Evolutionary conservation across 306 rosid species (phyloP), one percentile per base, ranked within the genome.

Genomic region (Castanea mollissima): DNA sequence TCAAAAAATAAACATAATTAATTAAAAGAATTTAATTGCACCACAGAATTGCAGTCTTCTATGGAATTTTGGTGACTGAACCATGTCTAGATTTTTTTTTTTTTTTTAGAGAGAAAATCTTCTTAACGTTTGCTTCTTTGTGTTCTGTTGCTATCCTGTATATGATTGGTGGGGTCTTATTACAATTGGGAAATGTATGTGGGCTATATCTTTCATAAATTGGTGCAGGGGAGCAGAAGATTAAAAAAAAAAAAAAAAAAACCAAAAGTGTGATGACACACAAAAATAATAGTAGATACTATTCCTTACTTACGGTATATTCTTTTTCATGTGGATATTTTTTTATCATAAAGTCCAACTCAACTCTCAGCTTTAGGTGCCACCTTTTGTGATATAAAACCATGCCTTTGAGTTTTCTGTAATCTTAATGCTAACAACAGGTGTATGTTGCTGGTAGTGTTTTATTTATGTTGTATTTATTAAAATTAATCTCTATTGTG

Each of bases 401-500:
- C 11, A 19, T 49, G 54, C 1, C 5, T 68, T 38, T 1, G 4
- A n/a, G 35, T 68, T 12, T 34, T 34, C 6, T 69, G 20, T 72
- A 27, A 51, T 74, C 21, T 32, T 71, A 27, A 10, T 32, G 69
- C 76, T 62, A 41, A 41, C 46, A 56, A 49, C 18, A 60, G 32
- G 69, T 68, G 56, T 7, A 8, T 55, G 34, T 73, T 75, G 64
- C 46, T 19, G 38, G 73, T 78, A 58, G 11, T 67, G 3, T 11
- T 41, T 41, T 41, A 41, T 41, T 60, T 72, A 32, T 69, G 32
- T 6, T 69, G 55, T 31, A 10, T 74, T 19, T 51, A 32, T 81
- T 32, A 8, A 51, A 18, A 35, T 56, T 74, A 29, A 60, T 79
- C 44, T 83, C 68, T 21, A 76, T 86, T 81, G 74, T 82, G 31